Evolutionary conservation across 768 basidiomycete genomes (phyloP), one percentile per base, ranked within the genome.

Genomic region (Lactarius akahatsu): DNA sequence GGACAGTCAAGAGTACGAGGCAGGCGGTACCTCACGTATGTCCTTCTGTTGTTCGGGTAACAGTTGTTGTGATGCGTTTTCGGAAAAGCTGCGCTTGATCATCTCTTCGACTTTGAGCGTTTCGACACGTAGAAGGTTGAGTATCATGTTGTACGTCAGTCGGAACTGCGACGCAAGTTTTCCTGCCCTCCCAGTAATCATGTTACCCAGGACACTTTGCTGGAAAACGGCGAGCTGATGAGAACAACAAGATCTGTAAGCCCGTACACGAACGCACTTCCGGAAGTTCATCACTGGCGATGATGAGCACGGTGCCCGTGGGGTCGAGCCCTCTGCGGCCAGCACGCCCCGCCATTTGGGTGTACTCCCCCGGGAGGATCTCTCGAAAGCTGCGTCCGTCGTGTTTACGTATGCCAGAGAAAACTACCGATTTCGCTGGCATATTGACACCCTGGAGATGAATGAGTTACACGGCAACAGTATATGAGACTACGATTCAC

Each of bases 11-110:
- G 23, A 41, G 10, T 13, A 60, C 73, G 83, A 72, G 67, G 47
- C 10, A 59, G 67, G 45, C 28, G 54, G 8, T 28, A 93, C 96
- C 81, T 96, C 89, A 2, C 81, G 75, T 28, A 98, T 91, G 74
- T 89, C 85, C 75, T 90, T 88, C 76, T 98, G 94, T 68, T 98
- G 93, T 62, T 96, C 94, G 4, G 97, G 97, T 36, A 98, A 79
- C 54, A 98, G 79, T 45, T 89, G 83, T 73, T 99, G 97, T 0
- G 97, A 91, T 1, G 94, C 89, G 74, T 98, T 98, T 79, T 99
- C 97, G 20, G 97, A 98, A 77, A 99, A 99, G 75, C 93, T 95
- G 45, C 97, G 84, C 76, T 98, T 98, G 74, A 99, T 98, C 97
- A 99, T 99, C 77, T 99, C 97, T 74, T 99, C 97, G 20, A 98